Base-by-base conservation (phyloP, 225 moss, liverwort and hornwort genomes). In the Straminergon stramineum region DNA sequence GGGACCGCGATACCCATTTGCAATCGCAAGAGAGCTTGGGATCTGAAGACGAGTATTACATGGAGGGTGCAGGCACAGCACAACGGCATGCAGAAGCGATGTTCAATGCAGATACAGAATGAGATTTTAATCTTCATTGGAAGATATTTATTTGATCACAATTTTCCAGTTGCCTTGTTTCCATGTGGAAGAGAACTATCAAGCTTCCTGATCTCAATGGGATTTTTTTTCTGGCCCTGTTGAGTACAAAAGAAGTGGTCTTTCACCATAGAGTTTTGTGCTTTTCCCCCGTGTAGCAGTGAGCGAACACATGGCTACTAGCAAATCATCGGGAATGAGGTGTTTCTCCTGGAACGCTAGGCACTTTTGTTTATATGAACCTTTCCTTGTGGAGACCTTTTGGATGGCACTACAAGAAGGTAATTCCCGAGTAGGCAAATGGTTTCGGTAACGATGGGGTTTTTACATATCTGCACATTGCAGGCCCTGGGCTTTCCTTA, bases 1-100 rank as follows among this genome's bases (percentile, higher is more conserved):
- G 96, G 95, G 94, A 94, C 77, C 91, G 67, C 43, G 93, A 92
- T 71, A 91, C 94, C n/a, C 95, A 95, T 92, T 87, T 96, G 86
- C 96, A 94, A 85, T 94, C 94, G 43, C 96, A 96, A 93, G 96
- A 96, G 88, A 91, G 94, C 90, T 87, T 96, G 90, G 95, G 94
- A 90, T 93, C 95, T 81, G 95, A 95, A 85, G 95, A 95, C 82
- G 95, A 95, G 81, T 94, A 95, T 92, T 93, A 93, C 83, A 91
- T 90, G 91, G 95, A 91, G 88, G 94, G 92, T 90, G 90, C 93
- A 87, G 95, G 93, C 88, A 90, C 92, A 81, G 95, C 93, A 55
- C 94, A 92, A 88, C 91, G 93, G 84, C 95, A 95, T 90, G 96
- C 94, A 22, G 95, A 95, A 89, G 96, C 93, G 67, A 95, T 96